These are phyloP conservation scores for Phytopythium kandeliae DNA, from an alignment of 352 stramenopile genomes.

Conservation along the genomic window DNA sequence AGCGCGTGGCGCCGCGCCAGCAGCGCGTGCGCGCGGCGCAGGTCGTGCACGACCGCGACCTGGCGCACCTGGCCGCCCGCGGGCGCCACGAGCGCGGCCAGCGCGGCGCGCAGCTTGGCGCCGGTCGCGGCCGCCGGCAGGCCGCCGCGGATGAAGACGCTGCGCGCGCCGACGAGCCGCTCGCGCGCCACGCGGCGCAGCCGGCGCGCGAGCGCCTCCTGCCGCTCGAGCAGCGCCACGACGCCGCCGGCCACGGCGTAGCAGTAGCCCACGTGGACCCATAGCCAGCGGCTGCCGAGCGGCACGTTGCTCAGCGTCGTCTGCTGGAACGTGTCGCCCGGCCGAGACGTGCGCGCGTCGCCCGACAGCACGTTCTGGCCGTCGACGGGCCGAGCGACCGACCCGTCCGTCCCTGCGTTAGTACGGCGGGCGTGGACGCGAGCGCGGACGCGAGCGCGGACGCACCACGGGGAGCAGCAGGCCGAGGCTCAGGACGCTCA, in stretches of 20 bases:
- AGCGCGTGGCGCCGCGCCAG: slow-evolving; percentile 40
- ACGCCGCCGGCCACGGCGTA: slow-evolving; percentile 59
- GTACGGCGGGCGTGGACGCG: not conserved
- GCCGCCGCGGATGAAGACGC: slow-evolving; percentile 62
- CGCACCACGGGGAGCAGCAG: slow-evolving; percentile 72
- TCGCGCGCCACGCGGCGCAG: slow-evolving; percentile 45
- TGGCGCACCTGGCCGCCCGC: slow-evolving; percentile 39
- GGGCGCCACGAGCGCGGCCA: slow-evolving; percentile 17
- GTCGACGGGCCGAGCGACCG: not conserved
- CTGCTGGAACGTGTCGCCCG: slow-evolving; percentile 52
- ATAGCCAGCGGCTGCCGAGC: slow-evolving; percentile 73
- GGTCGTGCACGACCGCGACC: slow-evolving; percentile 60
- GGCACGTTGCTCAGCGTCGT: slow-evolving; percentile 84
- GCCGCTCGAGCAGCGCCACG: slow-evolving; percentile 40
- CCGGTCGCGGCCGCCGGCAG: slow-evolving; percentile 44
- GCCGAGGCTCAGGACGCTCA: slow-evolving; percentile 62
- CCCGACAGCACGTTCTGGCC: slow-evolving; percentile 74
- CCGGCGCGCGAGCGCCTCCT: slow-evolving; percentile 40
- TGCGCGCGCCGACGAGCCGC: slow-evolving; percentile 59
- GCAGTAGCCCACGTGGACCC: slow-evolving; percentile 70
- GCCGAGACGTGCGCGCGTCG: slow-evolving; percentile 23
- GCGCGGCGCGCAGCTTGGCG: slow-evolving; percentile 29
- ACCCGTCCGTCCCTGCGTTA: too few species aligned
- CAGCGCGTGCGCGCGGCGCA: slow-evolving; percentile 50
- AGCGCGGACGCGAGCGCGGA: not conserved